These are phyloP conservation scores for Tetrahymena thermophila DNA, from an alignment of 73 alveolate species.

Conservation along the genomic window DNA sequence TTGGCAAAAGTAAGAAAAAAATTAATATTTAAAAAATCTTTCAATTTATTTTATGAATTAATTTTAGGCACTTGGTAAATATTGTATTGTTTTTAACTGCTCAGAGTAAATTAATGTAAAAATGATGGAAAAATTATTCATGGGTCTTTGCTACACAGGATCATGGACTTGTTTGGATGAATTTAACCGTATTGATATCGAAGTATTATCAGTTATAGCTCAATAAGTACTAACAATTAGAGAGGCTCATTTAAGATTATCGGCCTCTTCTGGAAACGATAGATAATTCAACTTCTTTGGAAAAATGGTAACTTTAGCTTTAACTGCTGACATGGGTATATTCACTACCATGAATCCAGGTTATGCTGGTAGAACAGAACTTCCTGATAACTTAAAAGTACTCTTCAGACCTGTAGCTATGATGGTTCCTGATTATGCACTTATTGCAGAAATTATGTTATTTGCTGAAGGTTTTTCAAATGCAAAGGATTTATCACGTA, in stretches of 20 bases:
- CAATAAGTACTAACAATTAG: constrained; percentile 89
- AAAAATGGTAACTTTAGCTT: constrained; percentile 55
- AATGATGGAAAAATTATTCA: constrained; percentile 81
- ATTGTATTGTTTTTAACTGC: constrained; percentile 82
- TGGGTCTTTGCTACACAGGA: constrained; percentile 83
- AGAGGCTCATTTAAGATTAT: constrained; percentile 70
- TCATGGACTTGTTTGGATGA: constrained; percentile 99
- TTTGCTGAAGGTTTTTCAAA: constrained; percentile 92
- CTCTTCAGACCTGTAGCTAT: constrained; percentile 75
- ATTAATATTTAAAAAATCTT: no score
- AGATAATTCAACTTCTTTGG: constrained; percentile 85
- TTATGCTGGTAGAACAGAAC: constrained; percentile 97
- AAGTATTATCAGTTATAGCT: constrained; percentile 96
- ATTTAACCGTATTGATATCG: constrained; percentile 93
- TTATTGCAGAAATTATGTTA: constrained; percentile 91
- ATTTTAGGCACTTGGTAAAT: constrained; percentile 70
- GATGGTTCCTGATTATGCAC: constrained; percentile 96
- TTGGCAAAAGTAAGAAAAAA: constrained; percentile 50
- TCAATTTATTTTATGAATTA: no score
- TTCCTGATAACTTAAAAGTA: constrained; percentile 96
- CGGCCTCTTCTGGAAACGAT: constrained; percentile 47
- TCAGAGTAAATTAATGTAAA: constrained; percentile 81
- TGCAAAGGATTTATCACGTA: constrained; percentile 90
- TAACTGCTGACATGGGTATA: constrained; percentile 86
- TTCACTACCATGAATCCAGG: constrained; percentile 99